Evolutionary conservation across 2,329 filamentous ascomycete genomes (phyloP).

Genomic region (Lachnellula arida): DNA sequence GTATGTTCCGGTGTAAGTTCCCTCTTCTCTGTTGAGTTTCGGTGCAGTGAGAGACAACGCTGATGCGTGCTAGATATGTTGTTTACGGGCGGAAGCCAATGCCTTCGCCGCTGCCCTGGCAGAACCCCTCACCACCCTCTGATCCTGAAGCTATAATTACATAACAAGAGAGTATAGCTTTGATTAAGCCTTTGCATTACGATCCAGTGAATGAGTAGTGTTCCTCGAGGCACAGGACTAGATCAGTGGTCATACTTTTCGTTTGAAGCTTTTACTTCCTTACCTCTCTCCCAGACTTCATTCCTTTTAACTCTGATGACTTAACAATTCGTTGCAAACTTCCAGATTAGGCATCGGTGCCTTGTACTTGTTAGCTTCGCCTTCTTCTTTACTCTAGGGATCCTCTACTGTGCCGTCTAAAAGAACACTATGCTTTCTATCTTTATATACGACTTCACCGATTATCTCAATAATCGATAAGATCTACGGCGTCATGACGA

Average conservation of each 20-base stretch:
- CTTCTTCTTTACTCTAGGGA: no score
- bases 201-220: background rate
- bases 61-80: conserved; percentile 1
- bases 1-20: conserved; percentile 30
- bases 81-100: conserved; percentile 10
- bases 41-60: background rate
- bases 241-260: background rate
- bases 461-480: no score
- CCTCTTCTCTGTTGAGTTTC: background rate
- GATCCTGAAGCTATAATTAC: background rate
- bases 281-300: no score
- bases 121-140: background rate
- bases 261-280: no score
- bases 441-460: no score
- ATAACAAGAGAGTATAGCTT: background rate
- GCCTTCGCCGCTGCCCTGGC: background rate
- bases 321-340: no score
- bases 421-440: no score
- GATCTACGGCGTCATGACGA: no score
- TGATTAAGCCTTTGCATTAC: background rate
- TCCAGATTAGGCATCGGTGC: no score
- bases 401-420: no score
- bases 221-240: background rate
- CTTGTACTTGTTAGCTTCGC: no score
- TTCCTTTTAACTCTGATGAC: no score